Evolutionary conservation across 2,329 filamentous ascomycete genomes (phyloP).

Genomic region (Penicillium freii): DNA sequence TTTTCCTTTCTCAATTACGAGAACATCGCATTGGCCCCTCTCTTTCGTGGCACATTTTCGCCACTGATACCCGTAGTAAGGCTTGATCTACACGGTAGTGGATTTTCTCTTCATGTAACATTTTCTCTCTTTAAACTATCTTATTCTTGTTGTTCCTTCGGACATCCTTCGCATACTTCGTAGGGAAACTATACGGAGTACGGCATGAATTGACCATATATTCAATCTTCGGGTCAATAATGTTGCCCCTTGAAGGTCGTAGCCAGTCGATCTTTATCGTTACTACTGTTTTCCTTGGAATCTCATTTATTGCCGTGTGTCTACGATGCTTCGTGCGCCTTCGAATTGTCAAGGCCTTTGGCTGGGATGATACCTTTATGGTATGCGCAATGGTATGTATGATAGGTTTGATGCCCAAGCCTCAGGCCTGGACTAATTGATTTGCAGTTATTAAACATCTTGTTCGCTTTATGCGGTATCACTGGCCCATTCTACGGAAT

Average conservation of each 20-base stretch:
- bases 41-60: slow-evolving; percentile 11
- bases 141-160: background rate
- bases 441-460: slow-evolving; percentile 30
- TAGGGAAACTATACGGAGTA: background rate
- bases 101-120: background rate
- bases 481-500: slow-evolving; percentile 35
- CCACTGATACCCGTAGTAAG: slow-evolving; percentile 16
- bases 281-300: slow-evolving; percentile 31
- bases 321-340: slow-evolving; percentile 40
- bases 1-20: background rate
- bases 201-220: slow-evolving; percentile 15
- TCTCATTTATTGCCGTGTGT: slow-evolving; percentile 35
- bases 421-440: background rate
- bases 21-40: slow-evolving; percentile 7
- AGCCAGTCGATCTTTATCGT: slow-evolving; percentile 36
- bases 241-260: slow-evolving; percentile 34
- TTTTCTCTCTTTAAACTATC: background rate
- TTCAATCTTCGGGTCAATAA: slow-evolving; percentile 21
- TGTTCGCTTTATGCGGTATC: slow-evolving; percentile 39
- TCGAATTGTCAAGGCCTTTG: slow-evolving; percentile 36
- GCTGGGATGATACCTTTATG: slow-evolving; percentile 41
- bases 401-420: background rate
- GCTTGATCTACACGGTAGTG: slow-evolving; percentile 12
- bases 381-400: slow-evolving; percentile 36
- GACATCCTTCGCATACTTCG: background rate